Percentiles rank a stretch among this genome's conserved stretches.
phyloP scores from a whole-genome alignment of 306 rosid genomes.

The Corylus avellana region DNA sequence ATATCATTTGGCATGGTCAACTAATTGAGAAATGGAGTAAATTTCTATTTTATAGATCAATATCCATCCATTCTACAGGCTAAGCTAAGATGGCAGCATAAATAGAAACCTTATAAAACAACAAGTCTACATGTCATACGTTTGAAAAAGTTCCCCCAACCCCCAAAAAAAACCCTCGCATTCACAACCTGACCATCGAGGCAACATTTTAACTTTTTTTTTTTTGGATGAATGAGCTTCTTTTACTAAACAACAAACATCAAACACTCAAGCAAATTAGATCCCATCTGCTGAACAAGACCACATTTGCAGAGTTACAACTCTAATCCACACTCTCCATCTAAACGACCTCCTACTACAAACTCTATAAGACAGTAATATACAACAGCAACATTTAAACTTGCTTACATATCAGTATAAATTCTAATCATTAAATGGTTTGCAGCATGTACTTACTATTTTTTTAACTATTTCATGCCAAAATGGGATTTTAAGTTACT shows the following conservation, averaged over 20 bases:
- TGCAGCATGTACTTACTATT: not conserved
- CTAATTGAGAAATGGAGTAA: not conserved
- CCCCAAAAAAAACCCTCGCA: not conserved
- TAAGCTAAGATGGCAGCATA: not conserved
- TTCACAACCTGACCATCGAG: not conserved
- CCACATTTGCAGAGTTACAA: no score
- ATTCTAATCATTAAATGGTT: not conserved
- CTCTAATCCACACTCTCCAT: no score
- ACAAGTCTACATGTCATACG: not conserved
- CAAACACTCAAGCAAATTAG: no score
- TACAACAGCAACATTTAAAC: no score
- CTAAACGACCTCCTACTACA: no score
- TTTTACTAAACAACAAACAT: no score
- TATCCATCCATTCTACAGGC: not conserved
- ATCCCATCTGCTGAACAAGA: no score
- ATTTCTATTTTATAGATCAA: not conserved
- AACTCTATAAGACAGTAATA: no score
- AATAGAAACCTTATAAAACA: not conserved
- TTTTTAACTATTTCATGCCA: not conserved
- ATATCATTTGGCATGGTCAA: not conserved
- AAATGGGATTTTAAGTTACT: not conserved
- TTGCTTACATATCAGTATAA: no score
- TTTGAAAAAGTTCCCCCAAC: no score
- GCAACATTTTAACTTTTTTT: no score
- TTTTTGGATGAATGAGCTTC: no score